These are phyloP conservation scores for Leccinum aurantiacum DNA, from an alignment of 768 basidiomycete species.

Conservation along the genomic window DNA sequence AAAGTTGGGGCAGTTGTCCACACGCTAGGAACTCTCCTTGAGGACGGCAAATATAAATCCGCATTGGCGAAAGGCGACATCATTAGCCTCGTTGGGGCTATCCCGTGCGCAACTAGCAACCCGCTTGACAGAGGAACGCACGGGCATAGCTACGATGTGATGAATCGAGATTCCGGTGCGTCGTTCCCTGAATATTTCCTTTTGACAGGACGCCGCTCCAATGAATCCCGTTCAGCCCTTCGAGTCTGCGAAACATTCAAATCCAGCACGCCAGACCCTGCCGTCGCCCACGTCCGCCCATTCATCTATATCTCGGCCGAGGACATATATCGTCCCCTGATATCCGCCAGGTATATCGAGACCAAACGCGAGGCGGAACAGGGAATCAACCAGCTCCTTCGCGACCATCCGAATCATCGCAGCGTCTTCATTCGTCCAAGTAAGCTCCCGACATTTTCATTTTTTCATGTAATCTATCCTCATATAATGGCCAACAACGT, in stretches of 20 bases:
- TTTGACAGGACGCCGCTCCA: constrained; percentile 1
- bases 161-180: constrained; percentile 92
- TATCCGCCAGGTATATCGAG: constrained; percentile 84
- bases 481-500: constrained; percentile 14
- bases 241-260: constrained; percentile 78
- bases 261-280: constrained; percentile 40
- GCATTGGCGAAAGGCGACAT: constrained; percentile 62
- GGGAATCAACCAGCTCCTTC: constrained; percentile 57
- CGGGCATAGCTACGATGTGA: constrained; percentile 62
- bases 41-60: constrained; percentile 77
- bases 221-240: constrained; percentile 46
- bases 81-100: constrained; percentile 46
- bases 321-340: constrained; percentile 76
- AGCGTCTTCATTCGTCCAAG: constrained; percentile 88
- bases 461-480: constrained; percentile 11
- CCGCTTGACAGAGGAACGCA: constrained; percentile 54
- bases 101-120: constrained; percentile 49
- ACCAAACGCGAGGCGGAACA: constrained; percentile 92
- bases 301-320: constrained; percentile 97
- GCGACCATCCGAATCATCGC: constrained; percentile 46
- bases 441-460: constrained; percentile 40
- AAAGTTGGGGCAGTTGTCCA: constrained; percentile 81
- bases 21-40: constrained; percentile 88
- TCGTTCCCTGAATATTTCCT: constrained; percentile 17
- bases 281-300: constrained; percentile 42